Conservation (phyloP, 192 early-diverging fungal species). For the Gamsiella multidivaricata region DNA sequence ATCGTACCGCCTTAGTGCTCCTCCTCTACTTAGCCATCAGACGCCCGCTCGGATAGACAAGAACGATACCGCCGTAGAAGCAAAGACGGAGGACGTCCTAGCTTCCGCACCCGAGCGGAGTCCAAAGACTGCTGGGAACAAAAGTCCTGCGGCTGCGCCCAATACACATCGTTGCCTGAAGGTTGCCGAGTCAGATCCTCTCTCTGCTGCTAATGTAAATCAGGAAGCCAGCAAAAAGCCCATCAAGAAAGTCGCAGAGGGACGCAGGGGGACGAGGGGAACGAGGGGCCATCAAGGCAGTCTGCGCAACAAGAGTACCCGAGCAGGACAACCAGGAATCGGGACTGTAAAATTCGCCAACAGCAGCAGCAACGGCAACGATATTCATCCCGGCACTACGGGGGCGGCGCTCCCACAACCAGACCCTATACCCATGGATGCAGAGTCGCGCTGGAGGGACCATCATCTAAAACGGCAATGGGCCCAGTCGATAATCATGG, state of each 20-base stretch:
- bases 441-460: slow-evolving; percentile 46
- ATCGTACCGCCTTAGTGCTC: not conserved
- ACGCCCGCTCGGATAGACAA: not conserved
- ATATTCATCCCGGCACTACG: not conserved
- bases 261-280: not conserved
- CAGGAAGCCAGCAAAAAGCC: not conserved
- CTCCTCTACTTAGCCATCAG: not conserved
- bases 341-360: not conserved
- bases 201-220: slow-evolving; percentile 13
- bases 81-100: not conserved
- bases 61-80: not conserved
- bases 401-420: not conserved
- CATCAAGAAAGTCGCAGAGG: not conserved
- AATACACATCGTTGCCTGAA: not conserved
- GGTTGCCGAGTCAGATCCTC: slow-evolving; percentile 17
- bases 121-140: not conserved
- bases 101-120: not conserved
- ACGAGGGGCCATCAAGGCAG: slow-evolving; percentile 5
- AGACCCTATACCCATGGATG: slow-evolving; percentile 36
- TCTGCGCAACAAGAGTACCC: not conserved
- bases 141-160: not conserved
- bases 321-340: not conserved
- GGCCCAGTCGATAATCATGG: slow-evolving; percentile 36
- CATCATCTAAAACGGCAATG: slow-evolving; percentile 42
- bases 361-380: not conserved